Percentiles rank a stretch among this genome's conserved stretches.
These are phyloP conservation scores for Eremomyces bilateralis DNA, from an alignment of 495 filamentous ascomycete species.

Conservation along the genomic window DNA sequence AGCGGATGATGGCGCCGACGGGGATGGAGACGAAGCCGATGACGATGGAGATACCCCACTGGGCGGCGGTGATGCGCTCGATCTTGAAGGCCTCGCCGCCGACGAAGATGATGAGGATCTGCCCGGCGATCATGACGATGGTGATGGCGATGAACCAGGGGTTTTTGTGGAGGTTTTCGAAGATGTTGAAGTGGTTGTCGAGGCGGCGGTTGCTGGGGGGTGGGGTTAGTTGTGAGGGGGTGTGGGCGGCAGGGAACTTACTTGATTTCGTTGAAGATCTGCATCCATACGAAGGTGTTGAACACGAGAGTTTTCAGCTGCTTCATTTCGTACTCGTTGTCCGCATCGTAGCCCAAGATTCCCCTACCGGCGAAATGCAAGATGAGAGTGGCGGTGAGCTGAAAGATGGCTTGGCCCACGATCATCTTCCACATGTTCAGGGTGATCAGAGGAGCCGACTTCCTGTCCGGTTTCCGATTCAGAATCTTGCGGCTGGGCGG, in stretches of 20 bases:
- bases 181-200: slow-evolving; percentile 78
- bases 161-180: slow-evolving; percentile 63
- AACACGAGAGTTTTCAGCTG: slow-evolving; percentile 36
- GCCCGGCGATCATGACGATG: slow-evolving; percentile 61
- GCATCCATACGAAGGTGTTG: slow-evolving; percentile 94
- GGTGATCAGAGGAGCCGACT: slow-evolving; percentile 54
- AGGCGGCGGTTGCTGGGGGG: slow-evolving; percentile 67
- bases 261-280: slow-evolving; percentile 93
- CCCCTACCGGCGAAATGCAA: slow-evolving; percentile 48
- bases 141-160: slow-evolving; percentile 69
- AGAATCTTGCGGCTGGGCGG: slow-evolving; percentile 59
- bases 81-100: slow-evolving; percentile 53
- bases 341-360: slow-evolving; percentile 32
- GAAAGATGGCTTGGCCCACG: slow-evolving; percentile 63
- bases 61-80: slow-evolving; percentile 32
- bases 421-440: slow-evolving; percentile 96
- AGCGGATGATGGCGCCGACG: slow-evolving; percentile 46
- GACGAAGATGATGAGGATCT: slow-evolving; percentile 57
- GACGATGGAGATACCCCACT: slow-evolving; percentile 58
- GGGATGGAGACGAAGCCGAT: slow-evolving; percentile 50
- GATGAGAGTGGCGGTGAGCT: slow-evolving; percentile 55
- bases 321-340: slow-evolving; percentile 27
- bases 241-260: too few relatives aligned
- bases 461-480: slow-evolving; percentile 65
- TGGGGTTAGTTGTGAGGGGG: too few relatives aligned